A percentile compares a stretch with the other conserved stretches of the same genome.
These are phyloP conservation scores for Lathyrus sativus DNA, from an alignment of 306 rosid genomes.

Conservation along the genomic window DNA sequence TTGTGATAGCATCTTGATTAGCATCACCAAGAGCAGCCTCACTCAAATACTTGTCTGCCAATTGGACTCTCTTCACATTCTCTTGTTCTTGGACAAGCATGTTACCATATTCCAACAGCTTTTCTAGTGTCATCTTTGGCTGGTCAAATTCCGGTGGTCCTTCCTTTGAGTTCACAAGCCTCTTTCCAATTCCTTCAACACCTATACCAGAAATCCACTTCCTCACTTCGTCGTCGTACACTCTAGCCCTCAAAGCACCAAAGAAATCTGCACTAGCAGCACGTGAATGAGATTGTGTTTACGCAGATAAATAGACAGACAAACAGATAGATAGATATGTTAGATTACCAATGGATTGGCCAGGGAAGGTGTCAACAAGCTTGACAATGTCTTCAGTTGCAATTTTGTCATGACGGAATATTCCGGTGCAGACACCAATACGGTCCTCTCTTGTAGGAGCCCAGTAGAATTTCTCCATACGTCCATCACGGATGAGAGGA, in stretches of 20 bases:
- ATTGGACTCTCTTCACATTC: constrained; percentile 77
- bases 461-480: constrained; percentile 99
- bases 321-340: neutral
- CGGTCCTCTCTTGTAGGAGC: constrained; percentile 92
- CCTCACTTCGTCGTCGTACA: constrained; percentile 77
- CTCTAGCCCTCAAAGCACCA: constrained; percentile 73
- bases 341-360: constrained; percentile 81
- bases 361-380: constrained; percentile 92
- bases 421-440: constrained; percentile 80
- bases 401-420: constrained; percentile 70
- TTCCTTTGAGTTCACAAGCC: constrained; percentile 75
- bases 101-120: constrained; percentile 60
- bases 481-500: constrained; percentile 98
- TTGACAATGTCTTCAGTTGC: constrained; percentile 47
- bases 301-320: neutral
- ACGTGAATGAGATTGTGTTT: neutral
- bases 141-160: constrained; percentile 71
- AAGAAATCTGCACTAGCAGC: constrained; percentile 58
- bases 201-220: constrained; percentile 61
- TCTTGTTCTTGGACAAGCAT: constrained; percentile 78
- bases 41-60: constrained; percentile 71
- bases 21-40: constrained; percentile 79
- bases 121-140: constrained; percentile 56
- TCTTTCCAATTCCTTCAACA: constrained; percentile 55
- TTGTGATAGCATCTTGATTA: constrained; percentile 52